Base-by-base conservation (phyloP, 1,284 basidiomycete genomes). In the Cutaneotrichosporon sp. region DNA sequence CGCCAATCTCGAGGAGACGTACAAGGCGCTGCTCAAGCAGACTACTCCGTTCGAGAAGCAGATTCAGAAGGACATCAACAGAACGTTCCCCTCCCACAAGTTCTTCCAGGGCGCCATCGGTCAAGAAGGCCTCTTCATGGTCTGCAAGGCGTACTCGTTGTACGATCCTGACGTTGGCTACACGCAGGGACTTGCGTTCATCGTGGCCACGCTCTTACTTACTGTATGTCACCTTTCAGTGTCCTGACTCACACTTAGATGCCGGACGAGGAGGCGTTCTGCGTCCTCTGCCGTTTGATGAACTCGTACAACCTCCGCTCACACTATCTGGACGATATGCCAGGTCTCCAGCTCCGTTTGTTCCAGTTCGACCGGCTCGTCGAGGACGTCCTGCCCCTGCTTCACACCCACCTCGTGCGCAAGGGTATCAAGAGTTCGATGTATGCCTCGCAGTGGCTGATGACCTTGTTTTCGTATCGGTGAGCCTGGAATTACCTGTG, bases 221-320 rank as follows among this genome's bases (percentile, higher is more conserved):
- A 96, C 97, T 67, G 91, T 91, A 67, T 65, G 86, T 65, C 29
- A 10, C 16, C 3, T 17, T 5, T 8, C 6, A n/a, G 7, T 5
- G 19, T 17, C 3, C 33, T 41, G 17, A 3, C 32, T 54, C 64
- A 38, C 62, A 48, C 3, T 17, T 63, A 96, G 91, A 96, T 97
- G 93, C 92, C 92, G 16, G 92, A 97, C 61, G 92, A 97, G 76
- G 94, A 98, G 75, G 94, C 94, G 0, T 98, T 98, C 71, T 92
- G 86, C 62, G 83, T 97, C 5, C 81, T 98, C 16, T 91, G 97
- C n/a, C 80, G 94, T 51, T 75, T 98, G n/a, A 98, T 98, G 94
- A 82, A 96, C 61, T 87, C 90, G 4, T 98, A 98, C 71, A 93
- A 94, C 69, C 79, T 98, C 3, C 84, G 94, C 44, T 91, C 92